Base-by-base conservation (phyloP, 345 rosid species). In the Citrus medica region DNA sequence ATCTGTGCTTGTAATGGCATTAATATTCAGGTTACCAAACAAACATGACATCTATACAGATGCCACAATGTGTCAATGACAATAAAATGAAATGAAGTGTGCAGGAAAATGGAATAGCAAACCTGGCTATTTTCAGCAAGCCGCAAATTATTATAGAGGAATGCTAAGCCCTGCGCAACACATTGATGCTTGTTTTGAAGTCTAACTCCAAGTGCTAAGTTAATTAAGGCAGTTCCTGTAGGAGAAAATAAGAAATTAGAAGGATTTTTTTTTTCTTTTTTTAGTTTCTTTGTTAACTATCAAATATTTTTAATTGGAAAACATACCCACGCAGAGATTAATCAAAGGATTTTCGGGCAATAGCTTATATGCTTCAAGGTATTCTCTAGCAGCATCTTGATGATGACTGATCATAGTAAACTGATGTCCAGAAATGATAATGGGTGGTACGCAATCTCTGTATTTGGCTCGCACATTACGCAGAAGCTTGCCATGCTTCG, bases 171-270 rank as follows among this genome's bases (percentile, higher is more conserved):
- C 85, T 86, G 92, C 4, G 85, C 79, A n/a, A 88, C 67, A 65
- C 90, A 82, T 38, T 86, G 86, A 55, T 88, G 89, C 84, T 83
- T 86, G 77, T 86, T 85, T 75, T 85, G 88, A 70, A 87, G 90
- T 79, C 92, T 79, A 68, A 85, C 80, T 37, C 90, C 88, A 32
- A 86, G 92, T 16, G 92, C 80, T 42, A 88, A 79, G 83, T 88
- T 88, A 56, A 88, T 73, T 24, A 88, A 81, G 9, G 92, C 81
- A 77, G 89, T 83, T 76, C 90, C 92, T 88, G 84, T 58, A 70
- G 75, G 25, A 19, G 55, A 38, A 60, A 65, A 84, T 42, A 14
- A 59, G 48, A 32, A 30, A 24, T 28, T 40, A 51, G 21, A 30
- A 9, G 7, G n/a, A 8, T 82, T 37, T 38, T 35, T 5, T 33